Evolutionary conservation across 1,284 basidiomycete species (phyloP).

Genomic region (Thecaphora thlaspeos): DNA sequence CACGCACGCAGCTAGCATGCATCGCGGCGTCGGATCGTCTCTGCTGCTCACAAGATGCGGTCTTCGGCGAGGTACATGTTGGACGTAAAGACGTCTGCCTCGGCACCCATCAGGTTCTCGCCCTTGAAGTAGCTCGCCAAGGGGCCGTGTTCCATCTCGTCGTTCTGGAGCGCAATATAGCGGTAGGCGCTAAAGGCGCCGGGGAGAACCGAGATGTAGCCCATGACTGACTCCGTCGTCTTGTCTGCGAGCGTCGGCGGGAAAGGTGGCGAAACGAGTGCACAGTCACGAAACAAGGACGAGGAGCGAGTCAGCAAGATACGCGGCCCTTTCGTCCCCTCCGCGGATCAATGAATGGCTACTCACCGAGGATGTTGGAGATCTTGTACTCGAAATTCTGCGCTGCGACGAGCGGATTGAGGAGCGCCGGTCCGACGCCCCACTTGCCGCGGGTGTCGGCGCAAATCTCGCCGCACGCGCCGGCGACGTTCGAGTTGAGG

Average conservation of each 20-base stretch:
- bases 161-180: conserved; percentile 86
- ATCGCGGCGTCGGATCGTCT: no score
- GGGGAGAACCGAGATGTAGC: conserved; percentile 53
- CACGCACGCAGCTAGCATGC: no score
- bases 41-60: conserved; percentile 71
- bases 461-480: conserved; percentile 73
- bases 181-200: conserved; percentile 61
- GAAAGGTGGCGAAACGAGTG: background rate
- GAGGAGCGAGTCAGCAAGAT: background rate
- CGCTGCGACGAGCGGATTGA: conserved; percentile 77
- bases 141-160: conserved; percentile 79
- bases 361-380: conserved; percentile 45
- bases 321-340: no score
- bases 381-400: conserved; percentile 95
- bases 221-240: conserved; percentile 54
- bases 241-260: conserved; percentile 29
- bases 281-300: no score
- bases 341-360: no score
- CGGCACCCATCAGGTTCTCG: conserved; percentile 82
- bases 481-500: conserved; percentile 72
- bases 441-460: conserved; percentile 53
- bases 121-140: conserved; percentile 96
- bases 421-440: conserved; percentile 72
- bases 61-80: conserved; percentile 62
- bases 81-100: conserved; percentile 92